Percentiles rank a stretch among this genome's conserved stretches.
Conservation (phyloP, 2,329 filamentous ascomycete genomes). For the Fusarium sororula region DNA sequence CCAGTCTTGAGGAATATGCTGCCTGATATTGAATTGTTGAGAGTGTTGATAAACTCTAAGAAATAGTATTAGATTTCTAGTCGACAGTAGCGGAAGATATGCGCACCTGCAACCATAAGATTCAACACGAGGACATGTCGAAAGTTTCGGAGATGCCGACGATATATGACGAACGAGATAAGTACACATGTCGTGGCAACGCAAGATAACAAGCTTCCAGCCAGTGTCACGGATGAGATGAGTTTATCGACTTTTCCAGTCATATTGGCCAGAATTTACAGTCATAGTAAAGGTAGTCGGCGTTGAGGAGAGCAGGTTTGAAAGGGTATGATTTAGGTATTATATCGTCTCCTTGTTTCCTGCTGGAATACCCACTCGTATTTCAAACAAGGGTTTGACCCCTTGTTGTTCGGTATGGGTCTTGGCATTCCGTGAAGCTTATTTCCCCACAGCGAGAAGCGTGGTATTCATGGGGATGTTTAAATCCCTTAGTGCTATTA, state of each 20-base stretch:
- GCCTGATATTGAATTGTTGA: slow-evolving; percentile 40
- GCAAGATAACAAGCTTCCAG: slow-evolving; percentile 35
- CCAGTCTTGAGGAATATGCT: slow-evolving; percentile 21
- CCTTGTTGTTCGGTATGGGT: not conserved
- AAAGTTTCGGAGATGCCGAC: slow-evolving; percentile 34
- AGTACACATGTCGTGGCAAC: slow-evolving; percentile 35
- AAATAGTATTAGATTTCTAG: not conserved
- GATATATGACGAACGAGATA: slow-evolving; percentile 34
- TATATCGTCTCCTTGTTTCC: not conserved
- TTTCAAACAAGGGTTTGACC: slow-evolving; percentile 8
- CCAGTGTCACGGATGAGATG: slow-evolving; percentile 36
- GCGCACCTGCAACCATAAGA: slow-evolving; percentile 36
- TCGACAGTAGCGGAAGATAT: no score
- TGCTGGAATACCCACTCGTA: not conserved
- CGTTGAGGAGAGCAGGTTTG: not conserved
- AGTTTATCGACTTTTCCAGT: slow-evolving; percentile 20
- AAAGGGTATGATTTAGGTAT: not conserved
- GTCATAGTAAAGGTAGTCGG: slow-evolving; percentile 4
- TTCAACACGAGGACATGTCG: slow-evolving; percentile 38
- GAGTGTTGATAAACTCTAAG: slow-evolving; percentile 36
- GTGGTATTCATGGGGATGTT: not conserved
- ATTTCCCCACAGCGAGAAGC: not conserved
- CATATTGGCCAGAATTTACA: slow-evolving; percentile 7
- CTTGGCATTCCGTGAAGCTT: slow-evolving; percentile 2
- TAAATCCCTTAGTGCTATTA: not conserved